Evolutionary conservation across 2,329 filamentous ascomycete species (phyloP).

Genomic region (Aspergillus sp.): DNA sequence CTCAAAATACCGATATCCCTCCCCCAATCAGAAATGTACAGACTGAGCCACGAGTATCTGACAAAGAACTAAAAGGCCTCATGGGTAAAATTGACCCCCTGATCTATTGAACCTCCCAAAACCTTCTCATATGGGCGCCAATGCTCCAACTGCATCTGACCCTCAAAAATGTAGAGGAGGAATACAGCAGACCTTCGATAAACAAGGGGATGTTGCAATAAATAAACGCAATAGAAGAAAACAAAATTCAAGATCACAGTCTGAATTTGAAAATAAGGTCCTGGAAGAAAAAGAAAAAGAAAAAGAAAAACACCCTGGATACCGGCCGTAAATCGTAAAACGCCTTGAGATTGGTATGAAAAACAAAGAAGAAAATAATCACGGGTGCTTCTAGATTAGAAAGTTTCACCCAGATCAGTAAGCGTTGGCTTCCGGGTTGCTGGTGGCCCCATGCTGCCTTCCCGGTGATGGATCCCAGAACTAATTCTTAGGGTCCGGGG

Average conservation of each 20-base stretch:
- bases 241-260: conserved; percentile 3
- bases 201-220: conserved; percentile 4
- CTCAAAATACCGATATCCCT: conserved; percentile 9
- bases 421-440: conserved; percentile 43
- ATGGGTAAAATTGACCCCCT: background rate
- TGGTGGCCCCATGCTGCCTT: conserved; percentile 45
- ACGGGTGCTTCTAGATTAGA: conserved; percentile 28
- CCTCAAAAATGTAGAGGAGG: background rate
- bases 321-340: conserved; percentile 16
- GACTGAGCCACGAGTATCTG: background rate
- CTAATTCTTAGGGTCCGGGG: conserved; percentile 38
- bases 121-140: background rate
- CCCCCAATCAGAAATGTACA: conserved; percentile 6
- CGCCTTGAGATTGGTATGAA: conserved; percentile 2
- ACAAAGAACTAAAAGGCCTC: too few relatives aligned
- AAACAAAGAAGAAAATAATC: conserved; percentile 1
- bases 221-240: conserved; percentile 6
- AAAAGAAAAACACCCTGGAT: conserved; percentile 10
- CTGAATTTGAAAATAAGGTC: conserved; percentile 1
- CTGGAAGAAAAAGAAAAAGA: background rate
- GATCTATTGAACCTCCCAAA: conserved; percentile 12
- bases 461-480: conserved; percentile 25
- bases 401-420: conserved; percentile 55
- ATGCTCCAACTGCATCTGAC: conserved; percentile 5
- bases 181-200: conserved; percentile 1